These are phyloP conservation scores for Ilex aquifolium DNA, from an alignment of 257 asterid species.

Conservation along the genomic window DNA sequence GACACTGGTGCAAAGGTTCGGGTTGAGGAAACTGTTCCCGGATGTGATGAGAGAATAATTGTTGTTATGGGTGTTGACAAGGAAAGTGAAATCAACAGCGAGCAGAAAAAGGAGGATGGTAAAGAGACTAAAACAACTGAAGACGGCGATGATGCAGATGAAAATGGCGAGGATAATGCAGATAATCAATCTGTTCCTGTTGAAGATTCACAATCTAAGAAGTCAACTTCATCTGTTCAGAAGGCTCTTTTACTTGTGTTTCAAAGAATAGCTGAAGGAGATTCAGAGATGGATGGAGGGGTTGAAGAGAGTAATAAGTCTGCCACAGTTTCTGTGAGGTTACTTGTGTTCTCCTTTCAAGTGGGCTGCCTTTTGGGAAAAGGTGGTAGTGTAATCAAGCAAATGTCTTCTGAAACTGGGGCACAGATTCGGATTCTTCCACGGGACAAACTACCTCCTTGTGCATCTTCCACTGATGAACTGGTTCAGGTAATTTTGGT, in stretches of 20 bases:
- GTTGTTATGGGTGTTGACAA: constrained; percentile 39
- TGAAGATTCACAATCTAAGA: constrained; percentile 34
- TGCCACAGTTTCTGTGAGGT: constrained; percentile 44
- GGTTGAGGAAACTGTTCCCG: constrained; percentile 66
- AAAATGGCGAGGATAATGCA: constrained; percentile 31
- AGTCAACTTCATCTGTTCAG: constrained; percentile 44
- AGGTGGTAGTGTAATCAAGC: constrained; percentile 77
- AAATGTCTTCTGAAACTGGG: constrained; percentile 88
- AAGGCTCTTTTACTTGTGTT: constrained; percentile 69
- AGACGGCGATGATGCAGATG: constrained; percentile 27
- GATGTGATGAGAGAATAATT: constrained; percentile 78
- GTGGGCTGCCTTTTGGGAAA: constrained; percentile 74
- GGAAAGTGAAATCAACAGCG: constrained; percentile 28
- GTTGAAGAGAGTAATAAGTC: constrained; percentile 51
- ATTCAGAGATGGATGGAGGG: constrained; percentile 42
- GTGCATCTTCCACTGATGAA: constrained; percentile 82
- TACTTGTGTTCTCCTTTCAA: constrained; percentile 69
- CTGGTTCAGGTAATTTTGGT: constrained; percentile 65
- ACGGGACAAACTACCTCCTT: constrained; percentile 73
- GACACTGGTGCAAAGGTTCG: constrained; percentile 64
- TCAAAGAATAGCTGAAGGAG: constrained; percentile 56
- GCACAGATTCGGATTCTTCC: constrained; percentile 87
- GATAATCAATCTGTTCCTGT: constrained; percentile 31
- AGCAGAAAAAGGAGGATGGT: constrained; percentile 33
- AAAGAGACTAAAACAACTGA: constrained; percentile 32